Conservation (phyloP, 75 land plant genomes). For the Pseudotsuga menziesii region DNA sequence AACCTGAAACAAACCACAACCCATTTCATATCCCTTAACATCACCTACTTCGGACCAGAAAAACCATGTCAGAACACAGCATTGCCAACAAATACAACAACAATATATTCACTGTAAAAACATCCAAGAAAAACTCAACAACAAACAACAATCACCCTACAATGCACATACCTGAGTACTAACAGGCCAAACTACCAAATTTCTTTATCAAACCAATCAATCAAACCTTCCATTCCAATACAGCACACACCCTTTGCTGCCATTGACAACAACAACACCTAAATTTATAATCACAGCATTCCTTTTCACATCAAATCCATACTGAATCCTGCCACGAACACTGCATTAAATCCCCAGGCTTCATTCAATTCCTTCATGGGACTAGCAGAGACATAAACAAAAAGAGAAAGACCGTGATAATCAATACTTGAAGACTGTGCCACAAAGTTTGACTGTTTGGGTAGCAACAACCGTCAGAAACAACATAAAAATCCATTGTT, state of each 20-base stretch:
- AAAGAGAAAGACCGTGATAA: slow-evolving; percentile 4
- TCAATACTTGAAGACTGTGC: slow-evolving; percentile 10
- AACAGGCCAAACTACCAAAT: background rate
- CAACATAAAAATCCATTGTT: background rate
- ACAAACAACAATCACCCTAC: background rate
- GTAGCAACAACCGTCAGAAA: background rate
- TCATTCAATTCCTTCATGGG: background rate
- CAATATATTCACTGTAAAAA: slow-evolving; percentile 3
- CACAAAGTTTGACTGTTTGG: slow-evolving; percentile 2
- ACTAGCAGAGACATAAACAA: background rate
- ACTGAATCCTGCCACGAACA: background rate
- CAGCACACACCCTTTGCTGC: background rate
- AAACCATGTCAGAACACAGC: background rate
- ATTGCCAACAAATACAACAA: background rate
- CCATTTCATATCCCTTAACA: background rate
- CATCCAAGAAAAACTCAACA: background rate
- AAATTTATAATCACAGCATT: background rate
- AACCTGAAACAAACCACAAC: too few species aligned
- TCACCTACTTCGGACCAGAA: background rate
- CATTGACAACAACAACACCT: background rate
- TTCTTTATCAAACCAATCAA: slow-evolving; percentile 5
- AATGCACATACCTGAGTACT: background rate
- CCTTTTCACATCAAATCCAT: background rate
- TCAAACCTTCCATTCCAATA: slow-evolving; percentile 4
- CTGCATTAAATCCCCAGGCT: slow-evolving; percentile 7